phyloP scores from a whole-genome alignment of 139 green algal species.

The Nannochloris sp. region DNA sequence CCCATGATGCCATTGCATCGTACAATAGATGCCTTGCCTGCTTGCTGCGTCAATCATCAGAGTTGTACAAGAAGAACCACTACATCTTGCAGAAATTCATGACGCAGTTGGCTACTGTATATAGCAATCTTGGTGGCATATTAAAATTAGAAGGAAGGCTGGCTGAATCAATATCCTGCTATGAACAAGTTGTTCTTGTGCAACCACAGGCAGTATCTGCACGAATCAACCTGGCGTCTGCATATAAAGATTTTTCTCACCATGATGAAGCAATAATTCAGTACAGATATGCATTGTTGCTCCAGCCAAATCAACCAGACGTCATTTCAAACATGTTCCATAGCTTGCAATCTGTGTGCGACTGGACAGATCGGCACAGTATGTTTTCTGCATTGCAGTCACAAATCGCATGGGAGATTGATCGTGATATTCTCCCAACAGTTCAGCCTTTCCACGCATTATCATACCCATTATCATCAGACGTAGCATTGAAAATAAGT shows the following conservation, averaged over 20 bases:
- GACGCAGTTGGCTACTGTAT: conserved; percentile 51
- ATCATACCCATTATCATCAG: conserved; percentile 69
- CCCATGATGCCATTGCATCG: conserved; percentile 58
- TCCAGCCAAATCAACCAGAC: conserved; percentile 66
- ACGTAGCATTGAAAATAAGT: conserved; percentile 55
- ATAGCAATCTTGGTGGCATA: conserved; percentile 73
- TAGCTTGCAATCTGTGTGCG: conserved; percentile 76
- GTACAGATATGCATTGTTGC: conserved; percentile 60
- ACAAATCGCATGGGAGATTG: conserved; percentile 55
- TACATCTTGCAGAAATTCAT: conserved; percentile 6
- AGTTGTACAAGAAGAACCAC: too few relatives aligned
- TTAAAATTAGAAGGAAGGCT: conserved; percentile 49
- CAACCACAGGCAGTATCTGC: conserved; percentile 54
- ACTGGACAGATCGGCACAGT: conserved; percentile 62
- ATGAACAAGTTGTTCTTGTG: conserved; percentile 66
- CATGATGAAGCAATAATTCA: conserved; percentile 61
- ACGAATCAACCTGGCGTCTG: conserved; percentile 64
- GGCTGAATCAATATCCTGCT: conserved; percentile 69
- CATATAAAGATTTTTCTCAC: conserved; percentile 63
- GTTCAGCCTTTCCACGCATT: conserved; percentile 93
- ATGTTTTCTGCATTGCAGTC: conserved; percentile 44
- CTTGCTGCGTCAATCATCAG: too few relatives aligned
- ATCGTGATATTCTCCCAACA: conserved; percentile 42
- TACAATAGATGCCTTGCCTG: conserved; percentile 45
- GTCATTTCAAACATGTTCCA: conserved; percentile 80